Percentiles rank a stretch among this genome's conserved stretches.
phyloP scores from a whole-genome alignment of 1,139 yeast species.

The Pichia cactophila region DNA sequence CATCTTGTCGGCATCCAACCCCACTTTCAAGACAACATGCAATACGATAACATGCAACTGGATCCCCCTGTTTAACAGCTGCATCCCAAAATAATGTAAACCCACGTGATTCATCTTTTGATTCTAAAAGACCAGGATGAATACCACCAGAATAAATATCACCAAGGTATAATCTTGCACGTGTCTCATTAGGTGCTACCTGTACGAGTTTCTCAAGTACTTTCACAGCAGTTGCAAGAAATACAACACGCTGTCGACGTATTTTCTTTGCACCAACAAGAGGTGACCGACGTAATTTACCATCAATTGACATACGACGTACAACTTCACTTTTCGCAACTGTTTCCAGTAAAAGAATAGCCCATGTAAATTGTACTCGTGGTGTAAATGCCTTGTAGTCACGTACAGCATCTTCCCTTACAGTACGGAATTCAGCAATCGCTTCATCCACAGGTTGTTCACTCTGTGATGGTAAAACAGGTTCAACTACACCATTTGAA shows the following conservation, averaged over 20 bases:
- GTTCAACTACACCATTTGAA: constrained; percentile 24
- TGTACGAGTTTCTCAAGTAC: constrained; percentile 43
- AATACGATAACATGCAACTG: constrained; percentile 54
- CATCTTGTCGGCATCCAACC: constrained; percentile 44
- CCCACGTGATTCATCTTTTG: constrained; percentile 49
- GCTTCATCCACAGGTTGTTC: constrained; percentile 20
- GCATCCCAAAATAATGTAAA: constrained; percentile 51
- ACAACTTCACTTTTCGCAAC: constrained; percentile 34
- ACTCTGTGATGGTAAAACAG: constrained; percentile 27
- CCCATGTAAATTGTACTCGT: constrained; percentile 43
- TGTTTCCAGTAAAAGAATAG: constrained; percentile 40
- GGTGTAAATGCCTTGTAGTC: constrained; percentile 34
- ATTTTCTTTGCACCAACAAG: constrained; percentile 36
- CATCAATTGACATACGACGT: constrained; percentile 38
- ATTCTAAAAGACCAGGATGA: constrained; percentile 35
- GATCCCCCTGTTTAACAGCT: constrained; percentile 42
- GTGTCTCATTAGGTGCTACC: constrained; percentile 33
- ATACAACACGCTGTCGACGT: constrained; percentile 44
- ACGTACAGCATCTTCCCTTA: constrained; percentile 28
- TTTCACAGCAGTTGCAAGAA: constrained; percentile 50
- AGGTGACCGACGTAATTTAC: constrained; percentile 27
- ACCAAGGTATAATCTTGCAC: constrained; percentile 51
- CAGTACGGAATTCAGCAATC: constrained; percentile 23
- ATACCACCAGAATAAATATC: constrained; percentile 52
- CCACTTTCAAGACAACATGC: constrained; percentile 66